phyloP scores from a whole-genome alignment of 441 rosid species.

The Pelargonium exstipulatum region DNA sequence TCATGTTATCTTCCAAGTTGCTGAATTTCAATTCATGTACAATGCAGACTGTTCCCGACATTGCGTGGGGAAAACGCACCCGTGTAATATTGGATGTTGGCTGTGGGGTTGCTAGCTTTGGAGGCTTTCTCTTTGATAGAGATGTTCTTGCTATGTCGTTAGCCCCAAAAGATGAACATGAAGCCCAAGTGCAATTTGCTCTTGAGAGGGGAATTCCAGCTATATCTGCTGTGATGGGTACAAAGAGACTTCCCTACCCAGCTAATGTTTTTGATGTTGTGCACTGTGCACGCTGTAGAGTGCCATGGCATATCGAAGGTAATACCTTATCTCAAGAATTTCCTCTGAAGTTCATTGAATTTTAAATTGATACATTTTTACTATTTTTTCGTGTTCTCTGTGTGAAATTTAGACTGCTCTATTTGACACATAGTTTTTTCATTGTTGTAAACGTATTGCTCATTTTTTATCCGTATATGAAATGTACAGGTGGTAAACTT shows the following conservation, averaged over 20 bases:
- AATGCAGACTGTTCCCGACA: conserved; percentile 65
- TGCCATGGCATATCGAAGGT: conserved; percentile 99
- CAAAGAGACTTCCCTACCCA: conserved; percentile 86
- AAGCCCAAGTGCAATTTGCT: conserved; percentile 92
- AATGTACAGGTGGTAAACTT: conserved; percentile 77
- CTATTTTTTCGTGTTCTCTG: not conserved
- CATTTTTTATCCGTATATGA: not conserved
- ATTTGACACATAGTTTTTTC: not conserved
- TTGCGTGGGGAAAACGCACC: conserved; percentile 84
- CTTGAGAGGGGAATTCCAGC: conserved; percentile 82
- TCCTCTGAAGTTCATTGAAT: not conserved
- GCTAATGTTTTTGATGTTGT: conserved; percentile 77
- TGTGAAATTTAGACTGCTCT: not conserved
- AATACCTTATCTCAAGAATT: conserved; percentile 10
- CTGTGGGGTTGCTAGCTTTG: conserved; percentile 98
- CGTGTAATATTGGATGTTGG: conserved; percentile 93
- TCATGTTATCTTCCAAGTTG: not conserved
- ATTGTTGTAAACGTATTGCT: not conserved
- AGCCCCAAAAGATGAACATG: conserved; percentile 95
- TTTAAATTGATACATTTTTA: not conserved
- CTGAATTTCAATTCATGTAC: not conserved
- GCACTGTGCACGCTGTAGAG: conserved; percentile 97
- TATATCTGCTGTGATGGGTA: conserved; percentile 95
- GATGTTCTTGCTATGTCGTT: conserved; percentile 89
- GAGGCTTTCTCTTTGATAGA: conserved; percentile 81